Percentiles rank a stretch among this genome's conserved stretches.
Conservation (phyloP, 495 filamentous ascomycete genomes). For the Endocarpon pusillum region DNA sequence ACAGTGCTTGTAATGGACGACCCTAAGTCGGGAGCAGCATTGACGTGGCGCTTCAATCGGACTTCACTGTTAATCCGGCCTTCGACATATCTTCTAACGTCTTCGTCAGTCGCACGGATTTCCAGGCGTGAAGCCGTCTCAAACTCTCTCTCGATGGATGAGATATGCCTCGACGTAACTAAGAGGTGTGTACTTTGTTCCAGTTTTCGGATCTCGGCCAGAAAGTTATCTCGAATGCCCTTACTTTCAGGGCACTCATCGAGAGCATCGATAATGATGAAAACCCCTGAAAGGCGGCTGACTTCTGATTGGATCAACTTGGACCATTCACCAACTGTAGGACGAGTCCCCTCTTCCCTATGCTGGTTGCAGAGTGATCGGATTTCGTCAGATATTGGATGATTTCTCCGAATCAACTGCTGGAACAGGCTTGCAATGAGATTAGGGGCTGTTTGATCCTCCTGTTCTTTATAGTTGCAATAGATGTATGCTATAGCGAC, state of each 20-base stretch:
- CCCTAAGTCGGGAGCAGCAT: conserved; percentile 4
- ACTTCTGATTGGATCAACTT: not conserved
- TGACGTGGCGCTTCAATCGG: conserved; percentile 6
- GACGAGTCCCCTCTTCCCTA: not conserved
- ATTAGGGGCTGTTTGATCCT: conserved; percentile 11
- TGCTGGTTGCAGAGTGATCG: not conserved
- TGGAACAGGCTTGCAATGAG: conserved; percentile 14
- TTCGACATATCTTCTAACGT: conserved; percentile 17
- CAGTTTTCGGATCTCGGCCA: conserved; percentile 6
- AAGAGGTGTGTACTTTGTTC: conserved; percentile 7
- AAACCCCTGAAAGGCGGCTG: conserved; percentile 5
- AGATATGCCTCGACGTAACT: conserved; percentile 15
- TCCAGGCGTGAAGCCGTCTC: conserved; percentile 6
- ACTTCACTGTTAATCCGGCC: conserved; percentile 5
- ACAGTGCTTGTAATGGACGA: conserved; percentile 8
- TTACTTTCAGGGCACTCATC: conserved; percentile 14
- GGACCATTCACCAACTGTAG: not conserved
- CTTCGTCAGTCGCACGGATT: conserved; percentile 14
- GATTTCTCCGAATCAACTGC: conserved; percentile 11
- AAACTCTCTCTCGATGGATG: conserved; percentile 7
- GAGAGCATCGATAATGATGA: conserved; percentile 28
- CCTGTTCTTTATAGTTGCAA: conserved; percentile 18
- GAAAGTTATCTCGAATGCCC: conserved; percentile 4
- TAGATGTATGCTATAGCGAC: conserved; percentile 23
- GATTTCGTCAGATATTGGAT: not conserved